Evolutionary conservation across 768 basidiomycete species (phyloP), one percentile per base, ranked within the genome.

Genomic region (Termitomyces sp.): DNA sequence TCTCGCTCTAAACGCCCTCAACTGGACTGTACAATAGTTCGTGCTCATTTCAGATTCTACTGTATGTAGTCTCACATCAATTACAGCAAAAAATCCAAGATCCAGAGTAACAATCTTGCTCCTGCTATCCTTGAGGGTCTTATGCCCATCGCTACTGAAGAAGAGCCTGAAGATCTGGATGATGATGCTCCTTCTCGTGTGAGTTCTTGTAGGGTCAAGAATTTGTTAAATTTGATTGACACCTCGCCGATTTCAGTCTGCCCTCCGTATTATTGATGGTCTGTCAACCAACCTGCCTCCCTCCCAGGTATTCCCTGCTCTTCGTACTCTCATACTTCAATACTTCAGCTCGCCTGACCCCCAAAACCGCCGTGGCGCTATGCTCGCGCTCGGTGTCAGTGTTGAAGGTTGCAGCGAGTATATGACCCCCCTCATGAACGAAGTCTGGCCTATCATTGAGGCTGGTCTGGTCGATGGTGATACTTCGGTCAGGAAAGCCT

Each of bases 331-430:
- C 64, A 90, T 98, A 55, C 81, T 87, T 60, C 81, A 88, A 56
- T 98, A 95, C 74, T 91, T 94, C 75, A 76, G 80, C 7, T 94
- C 93, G 2, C 72, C 84, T 7, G 87, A 98, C 63, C 81, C 93
- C 0, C 76, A 81, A 53, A 76, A 85, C 66, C 88, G 97, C 33
- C 94, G 96, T 54, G 91, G 92, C 49, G 96, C 94, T 8, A 88
- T 98, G 76, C 92, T 96, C 66, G 91, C 95, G 1, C 85, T 99
- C 51, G 97, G 97, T 62, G 92, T 98, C 51, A 85, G 87, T 46
- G 94, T 98, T 57, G 97, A 99, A 71, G 97, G 97, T 18, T 98
- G 96, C 78, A 92, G 90, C 74, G 95, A 98, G 77, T 98, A 78
- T 75, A 98, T 99, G 85, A 92, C 93, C 34, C 93, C 95, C 9